Base-by-base conservation (phyloP, 352 stramenopile genomes). In the Pythium volutum region DNA sequence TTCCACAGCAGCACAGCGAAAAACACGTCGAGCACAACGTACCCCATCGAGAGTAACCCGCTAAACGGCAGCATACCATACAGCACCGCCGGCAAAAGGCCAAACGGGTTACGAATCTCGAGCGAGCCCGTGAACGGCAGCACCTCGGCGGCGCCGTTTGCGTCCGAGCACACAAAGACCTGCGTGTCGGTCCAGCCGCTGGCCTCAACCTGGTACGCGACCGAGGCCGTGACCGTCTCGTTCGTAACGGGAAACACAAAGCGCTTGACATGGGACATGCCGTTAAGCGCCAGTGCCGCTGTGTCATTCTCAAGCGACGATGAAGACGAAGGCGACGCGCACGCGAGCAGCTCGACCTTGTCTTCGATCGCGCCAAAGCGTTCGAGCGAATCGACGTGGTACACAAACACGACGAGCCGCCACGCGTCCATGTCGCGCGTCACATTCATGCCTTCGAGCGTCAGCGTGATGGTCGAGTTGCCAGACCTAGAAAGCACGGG, bases 31-130 rank as follows among this genome's bases (percentile, higher is more conserved):
- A 97, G 70, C 25, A 87, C 62, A 9, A 91, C 43, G 69, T 95
- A 97, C 5, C 84, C 85, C 29, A 88, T 47, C 23, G 81, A 72
- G 43, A 93, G 60, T 22, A 93, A 72, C 4, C 56, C 84, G 38
- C 86, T 93, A 65, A 96, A 96, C 5, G 87, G 87, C 38, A 95
- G 66, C 76, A 96, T 87, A 0, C 87, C 87, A 22, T 94, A 95
- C 50, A 95, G 74, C 42, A 90, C 81, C 0, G 84, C 87, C 0
- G 87, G 87, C 23, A 96, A 61, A 25, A 89, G 53, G 1, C 87
- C 87, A 49, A 94, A 95, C 36, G 85, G 83, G 53, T 96, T 96
- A 26, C 74, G 76, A 47, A 96, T 76, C 55, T 89, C 80, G 77
- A 95, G 81, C 10, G 69, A 79, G 4, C 87, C 87, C 27, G 56